Percentiles rank a stretch among this genome's conserved stretches.
Conservation (phyloP, 495 filamentous ascomycete genomes). For the Hypoxylon crocopeplum region DNA sequence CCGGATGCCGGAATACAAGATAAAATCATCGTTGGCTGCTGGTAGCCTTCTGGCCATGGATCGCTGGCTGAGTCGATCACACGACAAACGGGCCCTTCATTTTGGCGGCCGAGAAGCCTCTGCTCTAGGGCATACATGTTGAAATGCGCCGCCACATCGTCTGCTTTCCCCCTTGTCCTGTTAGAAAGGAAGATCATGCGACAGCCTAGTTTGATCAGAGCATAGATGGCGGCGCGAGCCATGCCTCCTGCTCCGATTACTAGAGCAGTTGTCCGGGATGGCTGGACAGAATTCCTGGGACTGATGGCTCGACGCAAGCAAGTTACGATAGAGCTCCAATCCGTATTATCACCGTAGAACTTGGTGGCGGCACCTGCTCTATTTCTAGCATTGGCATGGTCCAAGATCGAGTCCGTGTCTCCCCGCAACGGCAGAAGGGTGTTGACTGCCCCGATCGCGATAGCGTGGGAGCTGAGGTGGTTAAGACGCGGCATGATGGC, state of each 20-base stretch:
- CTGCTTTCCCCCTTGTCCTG: conserved; percentile 66
- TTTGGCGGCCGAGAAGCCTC: conserved; percentile 47
- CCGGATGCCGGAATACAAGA: conserved; percentile 77
- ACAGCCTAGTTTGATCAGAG: conserved; percentile 78
- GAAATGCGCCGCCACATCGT: conserved; percentile 75
- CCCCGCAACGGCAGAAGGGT: conserved; percentile 78
- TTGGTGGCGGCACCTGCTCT: conserved; percentile 67
- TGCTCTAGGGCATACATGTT: conserved; percentile 56
- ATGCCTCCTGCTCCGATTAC: conserved; percentile 85
- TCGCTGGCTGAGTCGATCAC: conserved; percentile 65
- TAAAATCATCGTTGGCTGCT: conserved; percentile 75
- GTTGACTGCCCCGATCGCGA: conserved; percentile 82
- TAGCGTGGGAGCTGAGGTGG: conserved; percentile 75
- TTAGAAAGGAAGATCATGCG: conserved; percentile 82
- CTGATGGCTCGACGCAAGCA: conserved; percentile 79
- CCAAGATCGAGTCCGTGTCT: conserved; percentile 62
- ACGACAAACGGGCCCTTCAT: conserved; percentile 60
- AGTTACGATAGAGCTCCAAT: conserved; percentile 75
- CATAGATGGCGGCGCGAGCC: conserved; percentile 80
- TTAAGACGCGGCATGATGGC: conserved; percentile 71
- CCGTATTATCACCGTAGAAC: conserved; percentile 85
- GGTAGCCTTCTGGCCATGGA: conserved; percentile 69
- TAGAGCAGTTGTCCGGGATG: conserved; percentile 68
- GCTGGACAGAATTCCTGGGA: conserved; percentile 77
- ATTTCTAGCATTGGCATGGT: conserved; percentile 71